Conservation (phyloP, 768 basidiomycete species). For the Suillus decipiens region DNA sequence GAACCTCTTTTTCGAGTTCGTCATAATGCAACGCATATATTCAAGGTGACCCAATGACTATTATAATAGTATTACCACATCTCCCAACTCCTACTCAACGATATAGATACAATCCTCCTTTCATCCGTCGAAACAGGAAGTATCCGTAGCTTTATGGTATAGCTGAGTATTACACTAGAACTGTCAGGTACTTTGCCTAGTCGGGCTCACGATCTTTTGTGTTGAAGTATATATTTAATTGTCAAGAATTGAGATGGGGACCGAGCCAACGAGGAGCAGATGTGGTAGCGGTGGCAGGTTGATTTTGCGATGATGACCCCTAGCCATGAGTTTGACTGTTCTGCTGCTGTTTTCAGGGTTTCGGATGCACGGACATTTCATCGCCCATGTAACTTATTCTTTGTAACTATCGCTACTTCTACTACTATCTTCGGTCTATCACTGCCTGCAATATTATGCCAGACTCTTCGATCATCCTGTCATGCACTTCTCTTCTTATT, state of each 20-base stretch:
- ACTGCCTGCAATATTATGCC: background rate
- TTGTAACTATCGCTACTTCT: background rate
- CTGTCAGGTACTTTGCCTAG: background rate
- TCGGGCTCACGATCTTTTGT: background rate
- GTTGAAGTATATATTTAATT: background rate
- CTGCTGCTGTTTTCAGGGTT: too few relatives aligned
- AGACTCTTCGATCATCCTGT: background rate
- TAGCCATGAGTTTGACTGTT: too few relatives aligned
- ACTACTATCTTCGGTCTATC: background rate
- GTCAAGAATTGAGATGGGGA: background rate
- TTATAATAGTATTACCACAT: background rate
- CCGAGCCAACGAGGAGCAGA: background rate
- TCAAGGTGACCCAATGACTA: background rate
- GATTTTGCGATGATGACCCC: too few relatives aligned
- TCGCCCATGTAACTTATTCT: background rate
- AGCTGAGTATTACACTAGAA: slow-evolving; percentile 4
- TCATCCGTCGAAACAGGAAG: background rate
- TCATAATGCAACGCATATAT: background rate
- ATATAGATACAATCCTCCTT: background rate
- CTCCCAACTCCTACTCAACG: background rate
- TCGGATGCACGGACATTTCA: background rate
- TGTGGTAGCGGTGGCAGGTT: too few relatives aligned
- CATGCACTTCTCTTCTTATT: too few relatives aligned
- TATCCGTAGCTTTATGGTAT: slow-evolving; percentile 2
- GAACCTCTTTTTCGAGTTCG: slow-evolving; percentile 21